Percentiles rank a stretch among this genome's conserved stretches.
Conservation (phyloP, 2,329 filamentous ascomycete species). For the Zymoseptoria brevis region DNA sequence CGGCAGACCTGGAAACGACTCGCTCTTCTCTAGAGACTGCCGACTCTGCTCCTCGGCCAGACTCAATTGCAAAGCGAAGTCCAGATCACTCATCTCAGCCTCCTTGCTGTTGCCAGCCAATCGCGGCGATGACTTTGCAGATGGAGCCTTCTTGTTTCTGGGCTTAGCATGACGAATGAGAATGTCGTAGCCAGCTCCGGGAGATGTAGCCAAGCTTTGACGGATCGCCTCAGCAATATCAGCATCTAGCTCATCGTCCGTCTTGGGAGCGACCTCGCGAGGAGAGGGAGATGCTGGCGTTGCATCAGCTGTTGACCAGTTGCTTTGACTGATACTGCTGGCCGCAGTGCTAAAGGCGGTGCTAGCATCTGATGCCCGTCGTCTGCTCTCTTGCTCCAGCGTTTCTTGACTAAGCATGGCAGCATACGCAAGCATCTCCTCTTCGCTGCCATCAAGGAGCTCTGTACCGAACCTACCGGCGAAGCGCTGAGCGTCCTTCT, state of each 20-base stretch:
- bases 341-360: constrained; percentile 30
- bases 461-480: constrained; percentile 78
- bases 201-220: constrained; percentile 35
- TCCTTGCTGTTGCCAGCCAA: constrained; percentile 32
- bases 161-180: constrained; percentile 39
- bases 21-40: constrained; percentile 7
- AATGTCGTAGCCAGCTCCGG: constrained; percentile 32
- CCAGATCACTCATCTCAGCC: constrained; percentile 47
- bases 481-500: constrained; percentile 61
- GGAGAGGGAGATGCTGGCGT: constrained; percentile 21
- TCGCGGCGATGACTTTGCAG: constrained; percentile 23
- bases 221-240: constrained; percentile 58
- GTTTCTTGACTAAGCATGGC: constrained; percentile 55
- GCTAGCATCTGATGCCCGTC: constrained; percentile 38
- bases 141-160: constrained; percentile 16
- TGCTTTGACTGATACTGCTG: constrained; percentile 32
- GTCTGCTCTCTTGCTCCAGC: constrained; percentile 42
- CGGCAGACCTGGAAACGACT: constrained; percentile 26
- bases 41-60: constrained; percentile 50
- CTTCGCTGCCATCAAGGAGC: constrained; percentile 53
- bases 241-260: constrained; percentile 45
- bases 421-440: constrained; percentile 56
- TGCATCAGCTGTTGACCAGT: constrained; percentile 20
- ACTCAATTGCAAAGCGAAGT: constrained; percentile 55
- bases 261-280: constrained; percentile 24